These are phyloP conservation scores for Agaricus blazei DNA, from an alignment of 768 basidiomycete genomes.

Conservation along the genomic window DNA sequence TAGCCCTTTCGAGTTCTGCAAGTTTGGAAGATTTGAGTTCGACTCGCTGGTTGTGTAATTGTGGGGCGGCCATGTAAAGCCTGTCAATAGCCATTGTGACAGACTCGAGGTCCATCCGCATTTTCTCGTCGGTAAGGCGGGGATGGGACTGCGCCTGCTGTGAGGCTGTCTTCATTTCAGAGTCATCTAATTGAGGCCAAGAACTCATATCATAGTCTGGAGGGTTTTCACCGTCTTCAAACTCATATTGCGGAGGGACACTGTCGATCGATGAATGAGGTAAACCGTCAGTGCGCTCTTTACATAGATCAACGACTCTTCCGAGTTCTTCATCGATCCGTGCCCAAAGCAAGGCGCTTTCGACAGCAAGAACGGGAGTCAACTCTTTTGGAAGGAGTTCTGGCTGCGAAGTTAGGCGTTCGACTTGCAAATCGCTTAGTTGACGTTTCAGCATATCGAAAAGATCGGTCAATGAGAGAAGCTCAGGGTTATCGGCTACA, in stretches of 20 bases:
- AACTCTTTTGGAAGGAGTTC: slow-evolving; percentile 28
- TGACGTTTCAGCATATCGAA: slow-evolving; percentile 64
- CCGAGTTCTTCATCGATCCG: slow-evolving; percentile 74
- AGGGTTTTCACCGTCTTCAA: slow-evolving; percentile 28
- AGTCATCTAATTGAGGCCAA: slow-evolving; percentile 34
- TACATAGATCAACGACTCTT: slow-evolving; percentile 59
- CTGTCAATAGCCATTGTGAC: slow-evolving; percentile 88
- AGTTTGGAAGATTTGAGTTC: slow-evolving; percentile 76
- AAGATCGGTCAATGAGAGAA: slow-evolving; percentile 31
- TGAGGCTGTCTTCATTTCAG: slow-evolving; percentile 23
- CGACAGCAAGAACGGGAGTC: slow-evolving; percentile 47
- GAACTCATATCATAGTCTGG: slow-evolving; percentile 46
- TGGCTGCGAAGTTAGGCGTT: slow-evolving; percentile 41
- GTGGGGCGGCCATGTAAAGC: slow-evolving; percentile 80
- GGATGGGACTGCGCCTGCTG: slow-evolving; percentile 21
- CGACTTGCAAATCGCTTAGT: slow-evolving; percentile 60
- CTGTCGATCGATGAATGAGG: slow-evolving; percentile 26
- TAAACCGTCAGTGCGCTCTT: slow-evolving; percentile 42
- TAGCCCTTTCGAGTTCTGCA: slow-evolving; percentile 71
- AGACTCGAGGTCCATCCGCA: slow-evolving; percentile 78
- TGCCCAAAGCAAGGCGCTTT: slow-evolving; percentile 67
- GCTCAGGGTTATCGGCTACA: slow-evolving; percentile 12
- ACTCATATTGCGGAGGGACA: slow-evolving; percentile 43
- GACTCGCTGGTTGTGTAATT: slow-evolving; percentile 89
- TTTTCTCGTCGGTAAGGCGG: slow-evolving; percentile 61